Conservation (phyloP, 83 land plant species). For the Picea abies region DNA sequence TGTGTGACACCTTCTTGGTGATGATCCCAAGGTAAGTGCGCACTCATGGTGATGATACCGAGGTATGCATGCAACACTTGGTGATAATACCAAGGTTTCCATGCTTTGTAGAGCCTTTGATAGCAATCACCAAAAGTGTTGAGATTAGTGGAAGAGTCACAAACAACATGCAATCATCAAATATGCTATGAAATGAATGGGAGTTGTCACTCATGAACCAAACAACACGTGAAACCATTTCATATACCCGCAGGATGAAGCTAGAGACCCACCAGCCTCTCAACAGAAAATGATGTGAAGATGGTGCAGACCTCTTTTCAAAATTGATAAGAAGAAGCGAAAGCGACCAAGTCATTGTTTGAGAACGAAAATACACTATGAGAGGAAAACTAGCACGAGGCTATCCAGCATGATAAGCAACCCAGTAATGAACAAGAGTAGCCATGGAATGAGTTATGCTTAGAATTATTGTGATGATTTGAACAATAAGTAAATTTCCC, state of each 20-base stretch:
- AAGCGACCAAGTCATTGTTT: conserved; percentile 4
- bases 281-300: background rate
- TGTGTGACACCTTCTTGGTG: no score
- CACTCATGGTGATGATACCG: no score
- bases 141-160: background rate
- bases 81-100: no score
- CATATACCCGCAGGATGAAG: background rate
- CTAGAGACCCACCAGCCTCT: background rate
- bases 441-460: background rate
- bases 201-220: background rate
- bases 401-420: background rate
- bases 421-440: background rate
- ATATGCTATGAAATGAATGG: background rate
- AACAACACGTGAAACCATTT: background rate
- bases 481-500: background rate
- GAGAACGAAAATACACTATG: background rate
- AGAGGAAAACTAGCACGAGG: background rate
- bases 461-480: background rate
- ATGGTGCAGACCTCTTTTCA: background rate
- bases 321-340: conserved; percentile 5
- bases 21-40: no score
- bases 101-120: no score
- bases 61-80: no score
- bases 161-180: background rate
- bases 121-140: no score